These are phyloP conservation scores for Tubosaeta brunneosetosa DNA, from an alignment of 768 basidiomycete species.

Conservation along the genomic window DNA sequence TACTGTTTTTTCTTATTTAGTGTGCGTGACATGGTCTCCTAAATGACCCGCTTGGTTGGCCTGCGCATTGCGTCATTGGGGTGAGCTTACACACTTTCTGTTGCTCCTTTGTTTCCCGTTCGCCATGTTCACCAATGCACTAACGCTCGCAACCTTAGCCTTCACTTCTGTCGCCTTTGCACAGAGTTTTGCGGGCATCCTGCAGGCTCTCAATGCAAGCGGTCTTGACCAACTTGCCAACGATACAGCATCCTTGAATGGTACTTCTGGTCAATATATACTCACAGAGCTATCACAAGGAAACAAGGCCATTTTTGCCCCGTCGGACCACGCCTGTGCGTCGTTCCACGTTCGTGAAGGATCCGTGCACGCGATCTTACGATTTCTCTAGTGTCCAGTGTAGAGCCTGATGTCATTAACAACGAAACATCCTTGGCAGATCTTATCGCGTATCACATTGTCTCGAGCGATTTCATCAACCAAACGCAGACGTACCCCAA, in stretches of 20 bases:
- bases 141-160: slow-evolving; percentile 14
- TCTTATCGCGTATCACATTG: slow-evolving; percentile 53
- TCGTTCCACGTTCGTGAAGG: not conserved
- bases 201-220: slow-evolving; percentile 34
- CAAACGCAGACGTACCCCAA: slow-evolving; percentile 46
- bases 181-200: slow-evolving; percentile 33
- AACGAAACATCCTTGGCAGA: slow-evolving; percentile 40
- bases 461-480: slow-evolving; percentile 47
- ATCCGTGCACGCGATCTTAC: not conserved
- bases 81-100: not conserved
- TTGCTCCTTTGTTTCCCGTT: not conserved
- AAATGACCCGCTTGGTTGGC: not conserved
- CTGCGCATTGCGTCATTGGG: slow-evolving; percentile 31
- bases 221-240: slow-evolving; percentile 42
- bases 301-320: slow-evolving; percentile 53
- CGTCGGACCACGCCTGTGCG: slow-evolving; percentile 52
- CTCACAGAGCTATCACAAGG: slow-evolving; percentile 41
- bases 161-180: slow-evolving; percentile 28
- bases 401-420: slow-evolving; percentile 12
- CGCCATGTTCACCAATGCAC: slow-evolving; percentile 18
- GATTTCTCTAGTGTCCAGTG: slow-evolving; percentile 3
- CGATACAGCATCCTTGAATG: slow-evolving; percentile 39
- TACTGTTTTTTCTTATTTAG: not conserved
- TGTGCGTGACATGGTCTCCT: not conserved
- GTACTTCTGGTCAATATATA: slow-evolving; percentile 42